Percentiles rank a stretch among this genome's conserved stretches.
These are phyloP conservation scores for Cicer cuneatum DNA, from an alignment of 306 rosid genomes.

Conservation along the genomic window DNA sequence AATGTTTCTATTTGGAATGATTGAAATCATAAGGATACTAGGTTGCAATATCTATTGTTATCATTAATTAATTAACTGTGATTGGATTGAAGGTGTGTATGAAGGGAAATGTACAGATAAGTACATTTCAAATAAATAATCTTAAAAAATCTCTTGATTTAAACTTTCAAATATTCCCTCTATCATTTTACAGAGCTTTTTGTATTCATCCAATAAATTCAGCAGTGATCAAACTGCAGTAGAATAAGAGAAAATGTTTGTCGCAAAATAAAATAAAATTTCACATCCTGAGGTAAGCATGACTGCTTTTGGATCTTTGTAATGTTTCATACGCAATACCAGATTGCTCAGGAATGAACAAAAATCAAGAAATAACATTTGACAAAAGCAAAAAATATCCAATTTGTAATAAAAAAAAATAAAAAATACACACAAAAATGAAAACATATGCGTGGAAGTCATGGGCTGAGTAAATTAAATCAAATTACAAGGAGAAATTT, in stretches of 20 bases:
- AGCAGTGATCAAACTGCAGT: neutral
- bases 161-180: neutral
- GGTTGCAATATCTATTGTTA: neutral
- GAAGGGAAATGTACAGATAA: neutral
- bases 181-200: neutral
- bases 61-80: neutral
- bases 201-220: neutral
- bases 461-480: neutral
- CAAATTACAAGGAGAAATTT: neutral
- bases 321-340: constrained; percentile 42
- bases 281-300: constrained; percentile 13
- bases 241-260: constrained; percentile 1
- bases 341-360: constrained; percentile 17
- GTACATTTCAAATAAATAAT: constrained; percentile 2
- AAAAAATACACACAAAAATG: neutral
- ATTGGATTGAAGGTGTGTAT: too few relatives aligned
- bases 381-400: neutral
- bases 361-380: neutral
- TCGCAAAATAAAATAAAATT: neutral
- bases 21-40: neutral
- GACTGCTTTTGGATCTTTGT: constrained; percentile 32
- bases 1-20: too few relatives aligned
- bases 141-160: neutral
- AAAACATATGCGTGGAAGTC: neutral
- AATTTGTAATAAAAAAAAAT: constrained; percentile 9